Conservation (phyloP, 2,329 filamentous ascomycete species). For the Blastomyces silverae region DNA sequence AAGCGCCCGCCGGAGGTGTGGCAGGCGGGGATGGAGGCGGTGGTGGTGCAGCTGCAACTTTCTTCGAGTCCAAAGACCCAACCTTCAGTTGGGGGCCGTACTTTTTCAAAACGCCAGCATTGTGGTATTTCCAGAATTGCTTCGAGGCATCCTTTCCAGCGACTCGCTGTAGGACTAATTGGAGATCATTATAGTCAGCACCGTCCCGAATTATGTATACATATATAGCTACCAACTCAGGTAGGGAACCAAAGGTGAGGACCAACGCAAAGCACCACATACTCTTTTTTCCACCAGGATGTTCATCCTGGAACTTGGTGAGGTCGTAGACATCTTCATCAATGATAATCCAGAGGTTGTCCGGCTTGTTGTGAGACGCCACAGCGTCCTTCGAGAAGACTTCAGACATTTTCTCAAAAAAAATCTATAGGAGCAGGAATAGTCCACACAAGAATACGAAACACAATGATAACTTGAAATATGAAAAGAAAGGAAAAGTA, state of each 20-base stretch:
- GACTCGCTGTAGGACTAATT: constrained; percentile 55
- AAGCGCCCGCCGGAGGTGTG: constrained; percentile 40
- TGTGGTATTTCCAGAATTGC: constrained; percentile 62
- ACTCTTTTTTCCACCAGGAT: constrained; percentile 74
- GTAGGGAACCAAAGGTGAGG: not conserved
- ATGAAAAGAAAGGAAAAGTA: not conserved
- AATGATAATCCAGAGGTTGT: constrained; percentile 81
- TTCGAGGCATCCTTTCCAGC: constrained; percentile 62
- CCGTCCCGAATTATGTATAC: not conserved
- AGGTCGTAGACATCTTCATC: constrained; percentile 95
- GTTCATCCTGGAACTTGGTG: constrained; percentile 78
- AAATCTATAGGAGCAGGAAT: not conserved
- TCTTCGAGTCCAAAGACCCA: constrained; percentile 79
- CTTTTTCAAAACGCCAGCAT: constrained; percentile 55
- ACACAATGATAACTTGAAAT: not conserved
- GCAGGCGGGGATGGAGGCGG: constrained; percentile 41
- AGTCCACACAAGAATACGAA: not conserved
- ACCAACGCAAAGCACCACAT: constrained; percentile 24
- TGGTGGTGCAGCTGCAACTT: constrained; percentile 49
- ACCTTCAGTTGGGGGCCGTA: constrained; percentile 55
- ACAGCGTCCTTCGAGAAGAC: constrained; percentile 79
- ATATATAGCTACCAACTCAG: not conserved
- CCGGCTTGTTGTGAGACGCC: constrained; percentile 80
- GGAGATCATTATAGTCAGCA: not conserved
- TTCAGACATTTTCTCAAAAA: constrained; percentile 69